A percentile compares a stretch with the other conserved stretches of the same genome.
Conservation (phyloP, 305 asterid species). For the Rubia tinctorum region DNA sequence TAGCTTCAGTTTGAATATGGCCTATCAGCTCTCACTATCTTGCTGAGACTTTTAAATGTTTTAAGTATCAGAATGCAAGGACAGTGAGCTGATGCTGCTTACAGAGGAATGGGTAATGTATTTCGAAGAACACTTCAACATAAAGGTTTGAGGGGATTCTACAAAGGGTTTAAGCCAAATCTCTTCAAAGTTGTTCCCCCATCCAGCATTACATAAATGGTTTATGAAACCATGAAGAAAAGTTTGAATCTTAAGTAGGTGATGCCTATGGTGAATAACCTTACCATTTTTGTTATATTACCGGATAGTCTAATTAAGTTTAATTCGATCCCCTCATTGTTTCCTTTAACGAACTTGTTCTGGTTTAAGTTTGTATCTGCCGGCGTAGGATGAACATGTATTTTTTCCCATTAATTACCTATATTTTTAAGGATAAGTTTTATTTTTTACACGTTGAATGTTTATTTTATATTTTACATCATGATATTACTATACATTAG, state of each 20-base stretch:
- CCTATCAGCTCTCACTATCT: constrained; percentile 19
- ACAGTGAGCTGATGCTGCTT: constrained; percentile 37
- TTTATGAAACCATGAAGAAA: constrained; percentile 89
- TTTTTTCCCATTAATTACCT: no score
- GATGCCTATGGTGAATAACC: constrained; percentile 17
- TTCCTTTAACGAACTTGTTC: no score
- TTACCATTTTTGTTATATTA: constrained; percentile 25
- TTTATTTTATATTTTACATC: no score
- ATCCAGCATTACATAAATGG: constrained; percentile 93
- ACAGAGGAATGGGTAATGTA: constrained; percentile 69
- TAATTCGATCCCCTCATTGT: no score
- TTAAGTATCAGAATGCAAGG: constrained; percentile 85
- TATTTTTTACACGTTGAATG: no score
- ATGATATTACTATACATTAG: no score
- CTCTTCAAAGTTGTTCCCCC: constrained; percentile 94
- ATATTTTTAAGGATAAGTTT: no score
- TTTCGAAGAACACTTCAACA: constrained; percentile 54
- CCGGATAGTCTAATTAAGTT: not conserved
- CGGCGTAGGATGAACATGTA: no score
- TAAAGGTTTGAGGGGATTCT: constrained; percentile 87
- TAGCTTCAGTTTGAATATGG: constrained; percentile 5
- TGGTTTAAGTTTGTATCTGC: no score
- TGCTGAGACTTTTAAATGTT: not conserved
- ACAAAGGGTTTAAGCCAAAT: constrained; percentile 94
- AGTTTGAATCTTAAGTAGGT: constrained; percentile 61